Percentiles rank a stretch among this genome's conserved stretches.
These are phyloP conservation scores for Pyrenophora tritici-repentis DNA, from an alignment of 2,329 filamentous ascomycete species.

Conservation along the genomic window DNA sequence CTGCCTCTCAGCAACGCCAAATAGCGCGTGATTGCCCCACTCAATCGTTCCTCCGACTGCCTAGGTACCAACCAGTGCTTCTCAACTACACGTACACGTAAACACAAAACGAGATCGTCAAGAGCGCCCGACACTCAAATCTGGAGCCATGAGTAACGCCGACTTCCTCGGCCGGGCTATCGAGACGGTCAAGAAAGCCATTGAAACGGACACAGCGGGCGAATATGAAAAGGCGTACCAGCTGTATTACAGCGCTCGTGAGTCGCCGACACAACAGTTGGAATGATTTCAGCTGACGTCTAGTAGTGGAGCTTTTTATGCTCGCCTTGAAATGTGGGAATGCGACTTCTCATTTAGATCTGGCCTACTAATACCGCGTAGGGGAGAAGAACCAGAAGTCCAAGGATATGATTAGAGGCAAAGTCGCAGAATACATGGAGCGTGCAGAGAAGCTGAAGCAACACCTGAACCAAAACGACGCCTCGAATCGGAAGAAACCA, in stretches of 20 bases:
- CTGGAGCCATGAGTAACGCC: slow-evolving; percentile 78
- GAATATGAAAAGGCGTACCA: slow-evolving; percentile 98
- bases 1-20: not conserved
- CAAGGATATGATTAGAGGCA: slow-evolving; percentile 95
- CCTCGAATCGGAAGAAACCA: slow-evolving; percentile 69
- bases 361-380: slow-evolving; percentile 28
- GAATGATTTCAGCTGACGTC: slow-evolving; percentile 20
- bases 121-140: slow-evolving; percentile 5
- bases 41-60: not conserved
- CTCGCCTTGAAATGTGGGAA: slow-evolving; percentile 84
- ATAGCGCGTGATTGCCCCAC: slow-evolving; percentile 8
- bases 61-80: no score
- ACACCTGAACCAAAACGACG: slow-evolving; percentile 76
- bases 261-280: slow-evolving; percentile 16
- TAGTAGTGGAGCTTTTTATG: slow-evolving; percentile 89
- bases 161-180: slow-evolving; percentile 97
- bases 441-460: slow-evolving; percentile 97
- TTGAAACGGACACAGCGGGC: slow-evolving; percentile 91
- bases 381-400: slow-evolving; percentile 95
- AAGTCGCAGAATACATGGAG: slow-evolving; percentile 97
- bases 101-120: slow-evolving; percentile 3
- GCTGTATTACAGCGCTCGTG: slow-evolving; percentile 81
- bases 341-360: slow-evolving; percentile 2
- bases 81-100: slow-evolving; percentile 1
- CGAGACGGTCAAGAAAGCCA: slow-evolving; percentile 95